phyloP scores from a whole-genome alignment of 2,329 filamentous ascomycete genomes.

The Sordariomycetes sp. region DNA sequence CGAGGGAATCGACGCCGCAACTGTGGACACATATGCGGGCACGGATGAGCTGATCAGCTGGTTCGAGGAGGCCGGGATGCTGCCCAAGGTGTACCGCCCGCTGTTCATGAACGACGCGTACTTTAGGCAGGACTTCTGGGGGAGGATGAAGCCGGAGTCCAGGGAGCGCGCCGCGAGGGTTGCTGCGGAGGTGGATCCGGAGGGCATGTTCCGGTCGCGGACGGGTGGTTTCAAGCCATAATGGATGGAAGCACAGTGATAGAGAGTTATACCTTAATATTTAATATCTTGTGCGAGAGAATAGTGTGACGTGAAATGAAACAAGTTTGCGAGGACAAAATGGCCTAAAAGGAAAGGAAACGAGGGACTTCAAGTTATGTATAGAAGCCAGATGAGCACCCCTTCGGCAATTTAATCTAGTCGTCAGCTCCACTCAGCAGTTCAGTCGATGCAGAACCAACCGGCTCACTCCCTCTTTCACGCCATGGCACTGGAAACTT shows the following conservation, averaged over 20 bases:
- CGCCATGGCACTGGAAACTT: background rate
- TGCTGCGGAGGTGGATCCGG: constrained; percentile 20
- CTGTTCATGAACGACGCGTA: constrained; percentile 29
- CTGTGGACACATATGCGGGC: constrained; percentile 21
- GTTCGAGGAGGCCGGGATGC: constrained; percentile 17
- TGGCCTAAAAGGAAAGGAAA: too few species aligned
- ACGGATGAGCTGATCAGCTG: constrained; percentile 14
- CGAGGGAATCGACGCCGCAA: constrained; percentile 16
- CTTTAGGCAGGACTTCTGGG: constrained; percentile 27
- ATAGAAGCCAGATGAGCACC: too few species aligned
- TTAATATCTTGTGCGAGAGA: too few species aligned
- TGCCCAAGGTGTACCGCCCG: constrained; percentile 22
- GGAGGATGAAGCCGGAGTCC: constrained; percentile 20
- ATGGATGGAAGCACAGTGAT: too few species aligned
- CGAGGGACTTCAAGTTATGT: too few species aligned
- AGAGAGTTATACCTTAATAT: too few species aligned
- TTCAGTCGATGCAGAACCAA: background rate
- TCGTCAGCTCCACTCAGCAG: background rate
- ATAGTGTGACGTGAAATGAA: too few species aligned
- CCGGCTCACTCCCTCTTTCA: background rate
- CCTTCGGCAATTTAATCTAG: background rate
- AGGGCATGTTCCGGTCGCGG: constrained; percentile 21
- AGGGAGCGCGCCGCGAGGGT: constrained; percentile 19
- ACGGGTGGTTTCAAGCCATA: constrained; percentile 25
- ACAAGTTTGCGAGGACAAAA: too few species aligned